Evolutionary conservation across 352 stramenopile genomes (phyloP), one percentile per base, ranked within the genome.

Genomic region (Globisporangium spiculum): DNA sequence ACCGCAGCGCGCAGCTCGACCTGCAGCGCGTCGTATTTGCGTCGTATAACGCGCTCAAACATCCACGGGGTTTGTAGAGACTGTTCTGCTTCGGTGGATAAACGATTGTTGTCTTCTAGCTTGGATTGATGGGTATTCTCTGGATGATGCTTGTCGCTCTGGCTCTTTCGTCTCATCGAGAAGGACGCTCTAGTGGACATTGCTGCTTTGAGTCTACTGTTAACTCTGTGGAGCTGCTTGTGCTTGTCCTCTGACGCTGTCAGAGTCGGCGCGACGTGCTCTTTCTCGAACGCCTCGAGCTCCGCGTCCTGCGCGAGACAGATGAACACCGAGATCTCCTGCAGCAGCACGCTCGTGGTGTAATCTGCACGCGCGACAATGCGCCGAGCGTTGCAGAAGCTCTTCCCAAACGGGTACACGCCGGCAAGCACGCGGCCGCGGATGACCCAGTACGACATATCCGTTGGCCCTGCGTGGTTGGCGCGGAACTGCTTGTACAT

Each of bases 361-460:
- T 78, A 76, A 62, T 92, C 83, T 6, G 77, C 74, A 24, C 80
- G 75, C 32, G 80, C 74, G 14, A 86, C 78, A 5, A 86, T 70
- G 20, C 78, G 70, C 1, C 78, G 65, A 18, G 80, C 80, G 12
- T 87, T 72, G 3, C 72, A 74, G 16, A 87, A 87, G 14, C 80
- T 78, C 59, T 68, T 55, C 14, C 84, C 83, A 0, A 75, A 38
- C 1, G 88, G 88, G 63, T 88, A 92, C 6, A 70, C 68, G 8
- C 86, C 85, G 26, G 79, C 69, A 14, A 94, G 76, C 36, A 94
- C 67, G 10, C 80, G 76, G 34, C 69, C 64, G 46, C 81, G 81
- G 41, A 94, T 64, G 62, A 93, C 67, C 88, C 86, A 94, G 64
- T 88, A 92, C 34, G 83, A 92, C 56, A 74, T 73, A 63, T 91